Base-by-base conservation (phyloP, 179 eudicot genomes). In the Drosera spatulata region DNA sequence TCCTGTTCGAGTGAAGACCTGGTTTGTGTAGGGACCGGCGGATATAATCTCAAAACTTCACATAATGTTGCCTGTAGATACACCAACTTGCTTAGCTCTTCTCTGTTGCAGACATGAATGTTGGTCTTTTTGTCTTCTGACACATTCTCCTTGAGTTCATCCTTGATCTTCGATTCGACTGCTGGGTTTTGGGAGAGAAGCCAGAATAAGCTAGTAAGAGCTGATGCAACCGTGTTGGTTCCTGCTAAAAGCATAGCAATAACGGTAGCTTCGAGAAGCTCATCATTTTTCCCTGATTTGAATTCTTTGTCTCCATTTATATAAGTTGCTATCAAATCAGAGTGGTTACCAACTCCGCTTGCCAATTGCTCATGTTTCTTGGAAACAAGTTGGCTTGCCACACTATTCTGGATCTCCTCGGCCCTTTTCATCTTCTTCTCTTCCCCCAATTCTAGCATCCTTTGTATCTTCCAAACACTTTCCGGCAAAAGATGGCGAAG, bases 41-140 rank as follows among this genome's bases (percentile, higher is more conserved):
- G 77, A 38, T 69, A 78, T 5, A 81, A 62, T 65, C 86, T 65
- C 53, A 78, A 41, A 2, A 75, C 7, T 47, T 81, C 83, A 3
- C 71, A 73, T 5, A 81, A 15, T 40, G 81, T 61, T 12, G 71
- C 73, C 41, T 81, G 86, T n/a, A 81, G 60, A 69, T 78, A 76
- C 14, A 73, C 73, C 33, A 81, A 55, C 52, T 73, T 69, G 10
- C 46, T 39, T 7, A 72, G 49, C 40, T 76, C 71, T 37, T 65
- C 58, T 10, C 5, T 56, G 2, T 3, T 46, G 13, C 66, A 70
- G 2, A 55, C 10, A 39, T 65, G 50, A 55, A 33, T 38, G 14
- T 63, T 75, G 22, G 47, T 58, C 7, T 8, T 11, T 8, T 22
- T 43, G 14, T 62, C 39, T 8, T 62, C 4, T 4, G 65, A 50